Evolutionary conservation across 129 eudicot genomes (phyloP).

Genomic region (Logfia minima): DNA sequence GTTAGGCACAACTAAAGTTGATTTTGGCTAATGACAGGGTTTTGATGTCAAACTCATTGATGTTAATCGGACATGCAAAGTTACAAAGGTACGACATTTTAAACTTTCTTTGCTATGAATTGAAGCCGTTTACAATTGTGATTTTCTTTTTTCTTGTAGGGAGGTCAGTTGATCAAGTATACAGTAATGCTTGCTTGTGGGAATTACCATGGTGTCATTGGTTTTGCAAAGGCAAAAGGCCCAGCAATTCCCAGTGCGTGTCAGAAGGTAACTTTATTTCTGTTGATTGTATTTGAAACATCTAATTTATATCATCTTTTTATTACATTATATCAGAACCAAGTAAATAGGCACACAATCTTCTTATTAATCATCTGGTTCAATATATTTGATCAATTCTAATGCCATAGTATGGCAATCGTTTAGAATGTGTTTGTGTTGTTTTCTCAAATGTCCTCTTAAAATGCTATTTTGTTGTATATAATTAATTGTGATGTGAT

Average conservation of each 20-base stretch:
- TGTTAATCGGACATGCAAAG: constrained; percentile 78
- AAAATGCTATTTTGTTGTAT: background rate
- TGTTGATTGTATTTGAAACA: background rate
- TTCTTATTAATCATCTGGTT: background rate
- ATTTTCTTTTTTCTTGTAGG: constrained; percentile 42
- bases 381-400: background rate
- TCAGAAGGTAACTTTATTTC: constrained; percentile 58
- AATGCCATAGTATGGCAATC: background rate
- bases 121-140: constrained; percentile 16
- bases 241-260: constrained; percentile 68
- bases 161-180: constrained; percentile 78
- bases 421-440: background rate
- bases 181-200: constrained; percentile 91
- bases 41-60: constrained; percentile 81
- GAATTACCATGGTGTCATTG: constrained; percentile 84
- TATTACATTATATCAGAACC: background rate
- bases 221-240: constrained; percentile 94
- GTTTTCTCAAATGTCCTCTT: background rate
- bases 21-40: constrained; percentile 55
- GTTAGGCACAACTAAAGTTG: background rate
- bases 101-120: background rate
- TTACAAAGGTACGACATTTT: constrained; percentile 66
- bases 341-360: background rate
- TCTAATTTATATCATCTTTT: background rate
- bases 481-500: no score